phyloP scores from a whole-genome alignment of 805 yeast genomes.

The Starmerella tilneyi region DNA sequence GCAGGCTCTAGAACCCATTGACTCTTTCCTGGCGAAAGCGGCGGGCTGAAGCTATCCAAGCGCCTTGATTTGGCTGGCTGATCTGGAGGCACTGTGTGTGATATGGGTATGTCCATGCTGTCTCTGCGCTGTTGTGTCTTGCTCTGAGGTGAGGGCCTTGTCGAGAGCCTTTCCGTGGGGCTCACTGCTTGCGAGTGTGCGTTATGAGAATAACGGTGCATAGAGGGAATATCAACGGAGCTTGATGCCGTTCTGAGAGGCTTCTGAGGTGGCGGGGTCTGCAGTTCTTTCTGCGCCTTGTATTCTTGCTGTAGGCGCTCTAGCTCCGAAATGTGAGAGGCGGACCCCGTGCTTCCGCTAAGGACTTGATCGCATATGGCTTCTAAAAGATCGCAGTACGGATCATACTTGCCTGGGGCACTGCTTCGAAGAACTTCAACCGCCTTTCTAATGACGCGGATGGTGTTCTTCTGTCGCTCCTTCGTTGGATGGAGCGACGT shows the following conservation, averaged over 20 bases:
- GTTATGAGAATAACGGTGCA: too few relatives aligned
- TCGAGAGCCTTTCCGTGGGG: too few relatives aligned
- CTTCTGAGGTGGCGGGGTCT: not conserved
- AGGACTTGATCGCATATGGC: conserved; percentile 5
- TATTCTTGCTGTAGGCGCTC: conserved; percentile 4
- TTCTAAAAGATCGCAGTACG: conserved; percentile 9
- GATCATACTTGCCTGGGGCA: not conserved
- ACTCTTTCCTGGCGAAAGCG: not conserved
- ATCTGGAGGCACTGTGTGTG: conserved; percentile 7
- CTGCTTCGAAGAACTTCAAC: not conserved
- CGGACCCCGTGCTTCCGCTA: not conserved
- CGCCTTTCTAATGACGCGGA: not conserved
- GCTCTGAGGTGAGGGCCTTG: too few relatives aligned
- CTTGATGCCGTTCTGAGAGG: not conserved
- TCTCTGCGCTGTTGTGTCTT: too few relatives aligned
- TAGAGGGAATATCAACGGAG: not conserved
- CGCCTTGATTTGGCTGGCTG: conserved; percentile 3
- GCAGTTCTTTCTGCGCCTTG: not conserved
- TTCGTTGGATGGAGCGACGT: conserved; percentile 7
- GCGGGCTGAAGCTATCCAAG: not conserved
- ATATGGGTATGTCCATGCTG: not conserved
- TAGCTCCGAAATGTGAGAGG: conserved; percentile 1
- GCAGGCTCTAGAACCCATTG: not conserved
- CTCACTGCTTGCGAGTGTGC: too few relatives aligned
- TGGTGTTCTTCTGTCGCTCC: conserved; percentile 4